Evolutionary conservation across 2,329 filamentous ascomycete species (phyloP).

Genomic region (Penicillium occitanis): DNA sequence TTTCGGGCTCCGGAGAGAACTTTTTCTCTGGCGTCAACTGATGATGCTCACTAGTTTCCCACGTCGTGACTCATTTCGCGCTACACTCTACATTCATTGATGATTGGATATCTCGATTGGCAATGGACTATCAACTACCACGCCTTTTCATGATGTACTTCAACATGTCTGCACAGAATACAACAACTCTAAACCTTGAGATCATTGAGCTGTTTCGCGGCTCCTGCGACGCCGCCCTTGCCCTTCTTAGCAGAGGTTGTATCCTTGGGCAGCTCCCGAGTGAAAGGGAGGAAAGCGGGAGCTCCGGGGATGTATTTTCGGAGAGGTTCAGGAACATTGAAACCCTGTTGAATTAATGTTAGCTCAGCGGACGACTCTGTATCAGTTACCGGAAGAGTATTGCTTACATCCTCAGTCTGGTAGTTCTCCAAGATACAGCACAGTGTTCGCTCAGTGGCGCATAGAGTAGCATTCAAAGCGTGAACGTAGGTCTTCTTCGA

Average conservation of each 20-base stretch:
- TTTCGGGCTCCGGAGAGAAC: slow-evolving; percentile 23
- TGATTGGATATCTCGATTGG: not conserved
- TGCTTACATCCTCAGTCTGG: slow-evolving; percentile 76
- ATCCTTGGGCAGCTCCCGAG: slow-evolving; percentile 80
- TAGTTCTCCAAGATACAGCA: slow-evolving; percentile 98
- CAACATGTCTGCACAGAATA: not conserved
- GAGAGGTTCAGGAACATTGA: slow-evolving; percentile 77
- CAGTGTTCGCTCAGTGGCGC: slow-evolving; percentile 85
- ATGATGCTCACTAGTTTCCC: not conserved
- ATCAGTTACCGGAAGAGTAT: not conserved
- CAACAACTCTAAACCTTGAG: slow-evolving; percentile 37
- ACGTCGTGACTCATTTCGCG: not conserved
- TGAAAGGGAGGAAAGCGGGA: slow-evolving; percentile 84
- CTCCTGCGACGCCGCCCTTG: slow-evolving; percentile 37
- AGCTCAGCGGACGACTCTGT: not conserved
- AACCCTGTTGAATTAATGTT: slow-evolving; percentile 53
- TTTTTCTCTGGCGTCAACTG: slow-evolving; percentile 17
- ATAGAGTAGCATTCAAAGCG: slow-evolving; percentile 84
- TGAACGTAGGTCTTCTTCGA: slow-evolving; percentile 92
- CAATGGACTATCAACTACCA: not conserved
- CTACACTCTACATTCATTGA: not conserved
- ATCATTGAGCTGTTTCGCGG: slow-evolving; percentile 43
- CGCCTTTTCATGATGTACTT: not conserved
- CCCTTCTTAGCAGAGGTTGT: slow-evolving; percentile 61
- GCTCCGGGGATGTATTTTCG: slow-evolving; percentile 87